These are phyloP conservation scores for Podila horticola DNA, from an alignment of 192 early-diverging fungal species.

Conservation along the genomic window DNA sequence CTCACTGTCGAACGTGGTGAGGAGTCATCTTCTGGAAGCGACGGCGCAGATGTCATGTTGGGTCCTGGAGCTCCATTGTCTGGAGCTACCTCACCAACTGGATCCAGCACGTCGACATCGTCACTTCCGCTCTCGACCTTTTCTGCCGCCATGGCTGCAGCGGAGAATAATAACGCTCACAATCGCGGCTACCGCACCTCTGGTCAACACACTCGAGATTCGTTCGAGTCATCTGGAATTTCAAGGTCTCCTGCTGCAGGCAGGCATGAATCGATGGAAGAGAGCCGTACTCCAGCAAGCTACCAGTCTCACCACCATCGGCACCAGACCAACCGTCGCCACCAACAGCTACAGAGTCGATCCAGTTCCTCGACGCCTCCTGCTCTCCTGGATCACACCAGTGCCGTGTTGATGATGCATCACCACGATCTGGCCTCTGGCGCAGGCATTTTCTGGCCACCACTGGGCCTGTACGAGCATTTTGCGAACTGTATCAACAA, in stretches of 20 bases:
- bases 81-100: conserved; percentile 24
- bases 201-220: conserved; percentile 12
- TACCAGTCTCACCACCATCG: conserved; percentile 11
- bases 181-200: neutral
- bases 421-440: neutral
- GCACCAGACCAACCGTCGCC: conserved; percentile 13
- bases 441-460: conserved; percentile 32
- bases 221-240: conserved; percentile 4
- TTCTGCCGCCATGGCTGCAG: neutral
- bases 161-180: neutral
- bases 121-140: conserved; percentile 36
- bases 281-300: neutral
- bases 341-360: conserved; percentile 13
- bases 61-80: neutral
- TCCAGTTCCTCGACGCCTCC: conserved; percentile 31
- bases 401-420: neutral
- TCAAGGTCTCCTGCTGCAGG: conserved; percentile 8
- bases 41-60: neutral
- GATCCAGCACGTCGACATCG: conserved; percentile 28
- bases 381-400: conserved; percentile 11
- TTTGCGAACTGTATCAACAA: conserved; percentile 55
- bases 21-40: conserved; percentile 13
- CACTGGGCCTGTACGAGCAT: conserved; percentile 42
- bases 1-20: conserved; percentile 19
- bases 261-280: neutral